Evolutionary conservation across 495 filamentous ascomycete genomes (phyloP), one percentile per base, ranked within the genome.

Genomic region (Barbatosphaeria neglecta): DNA sequence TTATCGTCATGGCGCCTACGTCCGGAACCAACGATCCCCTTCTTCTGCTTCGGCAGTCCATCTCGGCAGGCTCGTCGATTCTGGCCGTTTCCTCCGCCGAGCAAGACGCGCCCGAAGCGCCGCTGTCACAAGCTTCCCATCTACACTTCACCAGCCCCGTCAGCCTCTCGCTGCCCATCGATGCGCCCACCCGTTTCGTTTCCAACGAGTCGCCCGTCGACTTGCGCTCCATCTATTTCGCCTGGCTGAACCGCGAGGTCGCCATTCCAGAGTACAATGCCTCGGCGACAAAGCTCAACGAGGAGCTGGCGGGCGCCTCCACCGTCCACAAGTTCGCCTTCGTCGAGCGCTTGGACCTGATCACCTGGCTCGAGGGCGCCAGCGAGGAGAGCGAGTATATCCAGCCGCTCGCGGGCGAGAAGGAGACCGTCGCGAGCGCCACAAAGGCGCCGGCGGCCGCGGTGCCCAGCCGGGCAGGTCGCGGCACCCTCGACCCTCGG

Each of bases 321-420:
- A 65, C 69, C 9, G 85, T 96, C 17, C 84, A 86, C 59, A 90
- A 85, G 58, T 72, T 97, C 43, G 77, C 85, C 43, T 97, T 95
- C 64, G 81, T 92, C 46, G 89, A 95, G 69, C 80, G 84, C 39
- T 67, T 95, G 35, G 90, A 96, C 56, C 72, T 97, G 33, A 84
- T 93, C 49, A 86, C 86, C 5, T 97, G 87, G 85, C 70, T 99
- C 16, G 87, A 93, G 57, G 87, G 89, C 19, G 83, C 84, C 13
- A 82, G 82, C 27, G 87, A 95, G 55, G 87, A 90, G 40, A 85
- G 80, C 58, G 93, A 96, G 59, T 87, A 86, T 59, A 96, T 99
- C 67, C 88, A 84, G 60, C 81, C 85, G 16, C 65, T 95, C 43
- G 81, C 82, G 27, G 77, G 77, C 17, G 81, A 76, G 17, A 66